These are phyloP conservation scores for Jamesozyma jinghongensis DNA, from an alignment of 805 yeast species.

Conservation along the genomic window DNA sequence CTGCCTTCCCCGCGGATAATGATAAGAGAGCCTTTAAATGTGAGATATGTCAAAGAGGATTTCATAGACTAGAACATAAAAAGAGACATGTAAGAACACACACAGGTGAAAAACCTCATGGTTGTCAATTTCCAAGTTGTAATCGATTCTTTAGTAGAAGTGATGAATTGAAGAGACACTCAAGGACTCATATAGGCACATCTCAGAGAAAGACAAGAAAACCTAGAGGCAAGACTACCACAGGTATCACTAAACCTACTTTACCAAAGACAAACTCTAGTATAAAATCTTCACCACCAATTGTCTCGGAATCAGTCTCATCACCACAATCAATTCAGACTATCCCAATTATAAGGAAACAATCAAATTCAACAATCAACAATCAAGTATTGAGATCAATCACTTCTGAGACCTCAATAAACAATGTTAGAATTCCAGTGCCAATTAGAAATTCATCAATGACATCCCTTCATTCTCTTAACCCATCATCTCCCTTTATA, in stretches of 20 bases:
- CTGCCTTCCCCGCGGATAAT: constrained; percentile 8
- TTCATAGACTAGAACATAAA: constrained; percentile 68
- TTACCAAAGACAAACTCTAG: not conserved
- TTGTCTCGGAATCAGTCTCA: not conserved
- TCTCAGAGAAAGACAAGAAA: constrained; percentile 7
- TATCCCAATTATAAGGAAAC: not conserved
- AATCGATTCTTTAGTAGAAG: constrained; percentile 57
- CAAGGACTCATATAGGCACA: constrained; percentile 48
- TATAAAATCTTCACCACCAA: not conserved
- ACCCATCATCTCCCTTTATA: not conserved
- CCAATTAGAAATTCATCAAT: not conserved
- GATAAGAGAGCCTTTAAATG: constrained; percentile 66
- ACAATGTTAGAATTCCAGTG: not conserved
- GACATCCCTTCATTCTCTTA: not conserved
- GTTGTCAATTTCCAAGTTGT: constrained; percentile 66
- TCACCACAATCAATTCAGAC: not conserved
- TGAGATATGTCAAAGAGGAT: constrained; percentile 57
- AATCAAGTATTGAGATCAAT: not conserved
- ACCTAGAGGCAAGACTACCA: not conserved
- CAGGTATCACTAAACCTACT: not conserved
- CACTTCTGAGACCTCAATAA: no score
- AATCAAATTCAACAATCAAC: not conserved
- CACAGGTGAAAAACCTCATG: constrained; percentile 75
- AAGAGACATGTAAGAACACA: constrained; percentile 73
- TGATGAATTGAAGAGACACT: constrained; percentile 68